A percentile compares a stretch with the other conserved stretches of the same genome.
Evolutionary conservation across 2,329 filamentous ascomycete species (phyloP).

Genomic region (Tympanopsis confertula): DNA sequence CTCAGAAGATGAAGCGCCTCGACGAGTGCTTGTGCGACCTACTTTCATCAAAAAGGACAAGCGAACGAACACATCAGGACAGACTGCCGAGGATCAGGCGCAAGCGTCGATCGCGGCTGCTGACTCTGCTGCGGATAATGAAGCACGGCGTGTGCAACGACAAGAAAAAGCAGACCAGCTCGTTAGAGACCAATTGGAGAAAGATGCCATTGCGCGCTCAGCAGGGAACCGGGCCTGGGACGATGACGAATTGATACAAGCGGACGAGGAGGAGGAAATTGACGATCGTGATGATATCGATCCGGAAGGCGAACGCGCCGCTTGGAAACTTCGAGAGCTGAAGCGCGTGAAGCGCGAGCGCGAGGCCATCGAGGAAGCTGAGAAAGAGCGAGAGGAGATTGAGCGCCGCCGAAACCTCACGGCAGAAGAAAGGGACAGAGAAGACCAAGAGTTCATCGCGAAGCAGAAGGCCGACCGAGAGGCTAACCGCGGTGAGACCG

Average conservation of each 20-base stretch:
- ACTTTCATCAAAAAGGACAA: slow-evolving; percentile 52
- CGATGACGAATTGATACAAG: slow-evolving; percentile 48
- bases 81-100: slow-evolving; percentile 9
- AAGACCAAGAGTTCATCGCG: slow-evolving; percentile 70
- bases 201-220: slow-evolving; percentile 63
- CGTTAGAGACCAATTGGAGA: slow-evolving; percentile 79
- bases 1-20: slow-evolving; percentile 28
- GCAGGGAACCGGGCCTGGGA: slow-evolving; percentile 81
- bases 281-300: slow-evolving; percentile 84
- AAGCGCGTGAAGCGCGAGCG: slow-evolving; percentile 79
- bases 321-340: slow-evolving; percentile 88
- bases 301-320: slow-evolving; percentile 76
- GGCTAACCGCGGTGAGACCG: slow-evolving; percentile 60
- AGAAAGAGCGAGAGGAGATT: slow-evolving; percentile 77
- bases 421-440: slow-evolving; percentile 71
- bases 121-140: slow-evolving; percentile 16
- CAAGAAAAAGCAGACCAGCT: slow-evolving; percentile 66
- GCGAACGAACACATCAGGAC: slow-evolving; percentile 21
- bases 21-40: slow-evolving; percentile 46
- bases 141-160: slow-evolving; percentile 50
- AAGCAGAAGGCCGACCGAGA: slow-evolving; percentile 73
- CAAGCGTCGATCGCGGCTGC: slow-evolving; percentile 10
- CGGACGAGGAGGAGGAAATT: slow-evolving; percentile 59
- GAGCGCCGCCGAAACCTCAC: slow-evolving; percentile 81
- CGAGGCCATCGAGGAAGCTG: slow-evolving; percentile 69